Percentiles rank a stretch among this genome's conserved stretches.
These are phyloP conservation scores for Cladobotryum mycophilum DNA, from an alignment of 2,329 filamentous ascomycete species.

Conservation along the genomic window DNA sequence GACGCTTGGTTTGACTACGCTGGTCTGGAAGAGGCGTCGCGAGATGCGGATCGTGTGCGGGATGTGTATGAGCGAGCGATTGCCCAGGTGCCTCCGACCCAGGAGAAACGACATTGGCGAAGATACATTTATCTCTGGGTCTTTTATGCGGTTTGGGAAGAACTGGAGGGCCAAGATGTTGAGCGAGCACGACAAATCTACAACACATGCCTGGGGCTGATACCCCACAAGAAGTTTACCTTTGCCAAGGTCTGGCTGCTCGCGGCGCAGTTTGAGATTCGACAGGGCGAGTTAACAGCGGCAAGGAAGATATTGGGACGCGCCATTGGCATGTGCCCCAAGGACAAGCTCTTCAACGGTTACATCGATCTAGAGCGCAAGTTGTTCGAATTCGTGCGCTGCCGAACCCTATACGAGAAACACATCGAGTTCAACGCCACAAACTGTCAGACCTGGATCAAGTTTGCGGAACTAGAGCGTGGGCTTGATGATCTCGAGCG, in stretches of 20 bases:
- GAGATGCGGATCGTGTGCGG: slow-evolving; percentile 74
- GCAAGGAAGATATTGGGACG: slow-evolving; percentile 86
- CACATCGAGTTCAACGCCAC: slow-evolving; percentile 86
- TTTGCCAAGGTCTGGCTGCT: slow-evolving; percentile 96
- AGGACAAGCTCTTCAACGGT: slow-evolving; percentile 88
- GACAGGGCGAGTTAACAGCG: slow-evolving; percentile 71
- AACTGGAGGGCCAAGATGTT: slow-evolving; percentile 73
- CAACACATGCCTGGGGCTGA: slow-evolving; percentile 74
- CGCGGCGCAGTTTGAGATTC: slow-evolving; percentile 88
- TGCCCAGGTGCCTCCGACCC: slow-evolving; percentile 87
- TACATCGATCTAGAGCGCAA: slow-evolving; percentile 92
- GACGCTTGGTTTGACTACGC: slow-evolving; percentile 97
- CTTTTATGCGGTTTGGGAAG: slow-evolving; percentile 94
- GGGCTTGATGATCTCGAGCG: slow-evolving; percentile 86
- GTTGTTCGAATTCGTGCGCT: slow-evolving; percentile 88
- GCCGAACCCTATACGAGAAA: slow-evolving; percentile 87
- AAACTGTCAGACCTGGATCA: slow-evolving; percentile 93
- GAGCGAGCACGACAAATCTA: slow-evolving; percentile 85
- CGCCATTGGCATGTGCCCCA: slow-evolving; percentile 89
- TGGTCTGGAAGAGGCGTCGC: slow-evolving; percentile 77
- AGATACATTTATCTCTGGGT: slow-evolving; percentile 97
- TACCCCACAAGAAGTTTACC: slow-evolving; percentile 95
- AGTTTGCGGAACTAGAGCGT: slow-evolving; percentile 88
- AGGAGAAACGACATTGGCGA: slow-evolving; percentile 96
- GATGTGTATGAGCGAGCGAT: slow-evolving; percentile 96